Evolutionary conservation across 192 early-diverging fungal species (phyloP).

Genomic region (Podila verticillata): DNA sequence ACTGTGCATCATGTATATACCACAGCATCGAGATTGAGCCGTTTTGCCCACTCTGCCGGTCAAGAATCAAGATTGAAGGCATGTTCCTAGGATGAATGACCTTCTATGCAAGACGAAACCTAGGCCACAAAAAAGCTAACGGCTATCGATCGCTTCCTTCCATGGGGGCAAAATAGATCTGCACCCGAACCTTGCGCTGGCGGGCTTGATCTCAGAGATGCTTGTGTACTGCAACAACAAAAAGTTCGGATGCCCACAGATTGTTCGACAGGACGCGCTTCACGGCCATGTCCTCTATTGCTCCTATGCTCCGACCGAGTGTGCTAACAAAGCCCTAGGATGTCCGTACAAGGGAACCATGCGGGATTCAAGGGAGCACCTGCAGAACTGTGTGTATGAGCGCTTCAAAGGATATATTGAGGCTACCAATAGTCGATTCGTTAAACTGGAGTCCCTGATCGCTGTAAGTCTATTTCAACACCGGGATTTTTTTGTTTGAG

Average conservation of each 20-base stretch:
- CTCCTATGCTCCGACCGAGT: slow-evolving; percentile 54
- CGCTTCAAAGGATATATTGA: slow-evolving; percentile 60
- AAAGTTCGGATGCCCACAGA: slow-evolving; percentile 58
- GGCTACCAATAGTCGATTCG: slow-evolving; percentile 49
- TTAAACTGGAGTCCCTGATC: slow-evolving; percentile 48
- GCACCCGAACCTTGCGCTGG: slow-evolving; percentile 67
- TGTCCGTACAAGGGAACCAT: slow-evolving; percentile 63
- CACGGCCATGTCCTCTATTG: slow-evolving; percentile 59
- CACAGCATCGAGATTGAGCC: slow-evolving; percentile 63
- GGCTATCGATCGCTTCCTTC: neutral
- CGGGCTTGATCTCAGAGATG: slow-evolving; percentile 62
- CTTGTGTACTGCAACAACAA: slow-evolving; percentile 63
- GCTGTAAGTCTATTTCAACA: slow-evolving; percentile 11
- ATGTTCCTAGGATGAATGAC: neutral
- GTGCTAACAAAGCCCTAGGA: slow-evolving; percentile 56
- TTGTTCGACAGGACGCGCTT: slow-evolving; percentile 58
- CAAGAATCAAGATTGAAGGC: slow-evolving; percentile 55
- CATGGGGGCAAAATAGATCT: slow-evolving; percentile 47
- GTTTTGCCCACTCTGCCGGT: slow-evolving; percentile 68
- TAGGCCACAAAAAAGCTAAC: neutral
- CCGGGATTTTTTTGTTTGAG: neutral
- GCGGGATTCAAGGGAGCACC: slow-evolving; percentile 49
- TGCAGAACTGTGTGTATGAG: slow-evolving; percentile 63
- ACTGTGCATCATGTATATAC: slow-evolving; percentile 66
- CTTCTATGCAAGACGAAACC: too few species aligned